Evolutionary conservation across 164 flowering plant species (phyloP), one percentile per base, ranked within the genome.

Genomic region (Magnolia changhungtana): DNA sequence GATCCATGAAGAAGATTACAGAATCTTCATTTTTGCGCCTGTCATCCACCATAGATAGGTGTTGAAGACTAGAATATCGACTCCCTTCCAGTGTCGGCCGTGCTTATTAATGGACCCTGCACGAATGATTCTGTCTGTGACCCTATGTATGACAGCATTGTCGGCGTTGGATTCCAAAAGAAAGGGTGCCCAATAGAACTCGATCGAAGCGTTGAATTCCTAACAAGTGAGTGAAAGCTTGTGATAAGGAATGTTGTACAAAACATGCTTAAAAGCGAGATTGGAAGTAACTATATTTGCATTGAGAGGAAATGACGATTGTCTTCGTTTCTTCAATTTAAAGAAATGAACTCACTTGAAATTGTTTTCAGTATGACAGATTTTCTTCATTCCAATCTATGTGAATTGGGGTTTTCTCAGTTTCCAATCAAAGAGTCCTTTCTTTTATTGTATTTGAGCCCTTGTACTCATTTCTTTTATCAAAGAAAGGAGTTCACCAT

Each of bases 131-230:
- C 96, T 80, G 37, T 92, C 93, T 0, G 88, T 70, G 64, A 90
- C 67, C 63, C 91, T 81, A 72, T 90, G 94, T 21, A 86, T 71
- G 4, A 86, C 82, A 0, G 94, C 88, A 52, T 90, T 63, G 68
- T 92, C 96, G 0, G 94, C 84, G 73, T 92, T 92, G 8, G 99
- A 96, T 85, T 94, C 97, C 5, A 96, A 84, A 49, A 96, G 89
- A 80, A 96, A 91, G 14, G 99, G 98, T 1, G 98, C 98, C 98
- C 99, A 96, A 72, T 91, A 96, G 82, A 92, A 96, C 78, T 96
- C 99, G 11, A 96, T 88, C 8, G 95, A 88, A 1, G 99, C 97
- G 82, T 92, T 96, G 78, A 92, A 92, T 0, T 91, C 91, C 98
- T 96, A 72, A n/a, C 20, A 63, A 68, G 50, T 29, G 50, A 11